Evolutionary conservation across 1,284 basidiomycete genomes (phyloP).

Genomic region (Waitea zeae): DNA sequence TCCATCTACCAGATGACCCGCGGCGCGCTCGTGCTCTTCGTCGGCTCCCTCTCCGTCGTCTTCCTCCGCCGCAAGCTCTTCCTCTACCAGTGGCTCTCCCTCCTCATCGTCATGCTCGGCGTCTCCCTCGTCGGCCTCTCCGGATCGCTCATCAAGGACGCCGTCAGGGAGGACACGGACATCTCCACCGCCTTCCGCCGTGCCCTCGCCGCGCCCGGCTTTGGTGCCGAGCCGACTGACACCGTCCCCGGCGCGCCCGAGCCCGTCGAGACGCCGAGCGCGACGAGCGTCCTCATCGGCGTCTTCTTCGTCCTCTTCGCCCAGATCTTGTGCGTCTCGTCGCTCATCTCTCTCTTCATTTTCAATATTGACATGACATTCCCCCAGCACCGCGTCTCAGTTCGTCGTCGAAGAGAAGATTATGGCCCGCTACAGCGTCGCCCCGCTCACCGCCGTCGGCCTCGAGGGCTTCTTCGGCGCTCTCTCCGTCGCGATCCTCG

Average conservation of each 20-base stretch:
- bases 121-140: constrained; percentile 86
- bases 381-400: constrained; percentile 64
- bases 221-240: constrained; percentile 5
- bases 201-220: no score
- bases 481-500: constrained; percentile 53
- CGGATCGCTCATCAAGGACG: constrained; percentile 73
- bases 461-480: constrained; percentile 90
- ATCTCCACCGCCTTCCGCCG: background rate
- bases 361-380: constrained; percentile 6
- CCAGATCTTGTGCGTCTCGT: constrained; percentile 75
- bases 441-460: constrained; percentile 89
- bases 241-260: constrained; percentile 15
- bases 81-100: constrained; percentile 84
- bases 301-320: constrained; percentile 89
- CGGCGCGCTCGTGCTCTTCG: constrained; percentile 93
- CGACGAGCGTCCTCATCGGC: constrained; percentile 53
- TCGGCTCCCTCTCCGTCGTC: constrained; percentile 82
- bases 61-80: constrained; percentile 75
- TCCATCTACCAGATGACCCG: constrained; percentile 98
- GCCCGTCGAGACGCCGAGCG: constrained; percentile 34
- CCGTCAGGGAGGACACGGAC: constrained; percentile 26
- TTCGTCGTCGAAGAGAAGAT: constrained; percentile 96
- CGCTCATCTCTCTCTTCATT: constrained; percentile 6
- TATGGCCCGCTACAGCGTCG: constrained; percentile 73
- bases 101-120: constrained; percentile 82